These are phyloP conservation scores for Fomitopsis schrenkii DNA, from an alignment of 1,284 basidiomycete species.

Conservation along the genomic window DNA sequence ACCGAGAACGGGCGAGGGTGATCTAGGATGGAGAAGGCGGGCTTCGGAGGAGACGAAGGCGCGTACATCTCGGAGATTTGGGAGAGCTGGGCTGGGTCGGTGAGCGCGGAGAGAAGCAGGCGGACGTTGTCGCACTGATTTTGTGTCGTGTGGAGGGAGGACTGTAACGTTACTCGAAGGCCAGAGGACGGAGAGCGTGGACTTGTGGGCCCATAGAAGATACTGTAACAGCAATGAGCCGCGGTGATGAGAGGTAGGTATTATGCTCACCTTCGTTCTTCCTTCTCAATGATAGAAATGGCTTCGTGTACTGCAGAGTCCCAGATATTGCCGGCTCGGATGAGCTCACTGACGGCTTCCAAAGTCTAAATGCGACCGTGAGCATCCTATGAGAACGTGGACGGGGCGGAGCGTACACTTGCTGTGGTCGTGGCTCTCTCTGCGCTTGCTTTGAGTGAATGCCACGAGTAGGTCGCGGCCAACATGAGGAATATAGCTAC, in stretches of 20 bases:
- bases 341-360: constrained; percentile 58
- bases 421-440: constrained; percentile 44
- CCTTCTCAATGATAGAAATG: constrained; percentile 57
- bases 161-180: constrained; percentile 65
- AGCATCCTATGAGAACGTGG: neutral
- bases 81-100: constrained; percentile 60
- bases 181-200: constrained; percentile 51
- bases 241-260: neutral
- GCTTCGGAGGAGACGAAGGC: constrained; percentile 58
- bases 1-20: constrained; percentile 39
- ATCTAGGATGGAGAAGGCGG: constrained; percentile 32
- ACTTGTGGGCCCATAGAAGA: constrained; percentile 36
- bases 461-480: constrained; percentile 38
- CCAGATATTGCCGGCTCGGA: constrained; percentile 64
- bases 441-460: constrained; percentile 33
- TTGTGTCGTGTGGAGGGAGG: constrained; percentile 68
- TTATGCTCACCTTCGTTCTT: constrained; percentile 55
- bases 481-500: constrained; percentile 39
- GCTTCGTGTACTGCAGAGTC: constrained; percentile 67
- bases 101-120: constrained; percentile 68
- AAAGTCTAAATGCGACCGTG: constrained; percentile 43
- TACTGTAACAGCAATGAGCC: constrained; percentile 15
- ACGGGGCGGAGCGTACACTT: constrained; percentile 33
- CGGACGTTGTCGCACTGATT: constrained; percentile 77
- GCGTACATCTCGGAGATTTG: constrained; percentile 83